phyloP scores from a whole-genome alignment of 164 flowering plant species.

The grape (Vitis vinifera) region ASM3070453v1 NC_081822.1:21108001-21108500 shows the following conservation, averaged over 20 bases:
- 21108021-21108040: constrained; percentile 88
- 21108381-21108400: constrained; percentile 93
- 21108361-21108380: constrained; percentile 72
- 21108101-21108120: constrained; percentile 73
- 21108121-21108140: constrained; percentile 45
- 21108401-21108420: constrained; percentile 48
- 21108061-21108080: constrained; percentile 68
- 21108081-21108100: constrained; percentile 57
- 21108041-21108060: constrained; percentile 77
- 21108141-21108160: constrained; percentile 71
- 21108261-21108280: not conserved
- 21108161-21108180: constrained; percentile 85
- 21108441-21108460: too few species aligned
- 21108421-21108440: too few species aligned
- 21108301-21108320: constrained; percentile 57
- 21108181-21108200: constrained; percentile 88
- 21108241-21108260: constrained; percentile 24
- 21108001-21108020: constrained; percentile 81
- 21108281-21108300: constrained; percentile 35
- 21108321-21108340: constrained; percentile 60
- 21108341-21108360: not conserved
- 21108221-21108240: constrained; percentile 40
- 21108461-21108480: too few species aligned
- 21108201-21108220: constrained; percentile 63
- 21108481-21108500: too few species aligned